phyloP scores from a whole-genome alignment of 2,329 filamentous ascomycete genomes.

The Colletotrichum acutatum region DNA sequence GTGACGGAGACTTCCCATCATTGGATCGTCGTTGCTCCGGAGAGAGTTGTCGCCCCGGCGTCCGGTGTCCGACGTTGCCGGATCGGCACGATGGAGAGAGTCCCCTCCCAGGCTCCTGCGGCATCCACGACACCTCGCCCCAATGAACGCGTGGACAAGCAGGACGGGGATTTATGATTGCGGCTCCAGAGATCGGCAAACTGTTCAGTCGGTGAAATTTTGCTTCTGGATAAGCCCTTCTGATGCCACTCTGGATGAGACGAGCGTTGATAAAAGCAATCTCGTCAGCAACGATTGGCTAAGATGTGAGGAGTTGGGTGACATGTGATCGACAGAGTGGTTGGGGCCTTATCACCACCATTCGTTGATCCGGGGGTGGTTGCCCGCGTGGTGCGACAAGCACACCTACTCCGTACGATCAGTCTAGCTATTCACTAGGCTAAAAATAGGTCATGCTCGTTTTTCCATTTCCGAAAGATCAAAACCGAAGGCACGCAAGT shows the following conservation, averaged over 20 bases:
- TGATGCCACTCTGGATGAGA: not conserved
- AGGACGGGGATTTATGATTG: not conserved
- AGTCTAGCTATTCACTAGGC: not conserved
- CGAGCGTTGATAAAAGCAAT: slow-evolving; percentile 5
- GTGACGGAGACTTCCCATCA: not conserved
- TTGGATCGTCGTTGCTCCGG: slow-evolving; percentile 5
- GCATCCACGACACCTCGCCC: not conserved
- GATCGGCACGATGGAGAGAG: not conserved
- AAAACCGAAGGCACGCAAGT: not conserved
- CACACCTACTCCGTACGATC: not conserved
- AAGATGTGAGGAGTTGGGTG: not conserved
- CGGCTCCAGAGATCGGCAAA: not conserved
- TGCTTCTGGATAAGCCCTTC: not conserved
- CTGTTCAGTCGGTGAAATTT: not conserved
- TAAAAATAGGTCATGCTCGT: slow-evolving; percentile 16
- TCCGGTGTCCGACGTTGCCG: not conserved
- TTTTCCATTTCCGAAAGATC: not conserved
- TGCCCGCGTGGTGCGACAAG: slow-evolving; percentile 6
- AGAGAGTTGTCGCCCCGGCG: not conserved
- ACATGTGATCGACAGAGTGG: slow-evolving; percentile 16
- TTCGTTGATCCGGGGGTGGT: not conserved
- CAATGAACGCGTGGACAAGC: not conserved
- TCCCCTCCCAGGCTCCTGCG: not conserved
- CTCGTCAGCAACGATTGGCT: slow-evolving; percentile 4
- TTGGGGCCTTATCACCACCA: not conserved